Evolutionary conservation across 148 eudicot species (phyloP), one percentile per base, ranked within the genome.

Genomic region (Dysphania ambrosioides): DNA sequence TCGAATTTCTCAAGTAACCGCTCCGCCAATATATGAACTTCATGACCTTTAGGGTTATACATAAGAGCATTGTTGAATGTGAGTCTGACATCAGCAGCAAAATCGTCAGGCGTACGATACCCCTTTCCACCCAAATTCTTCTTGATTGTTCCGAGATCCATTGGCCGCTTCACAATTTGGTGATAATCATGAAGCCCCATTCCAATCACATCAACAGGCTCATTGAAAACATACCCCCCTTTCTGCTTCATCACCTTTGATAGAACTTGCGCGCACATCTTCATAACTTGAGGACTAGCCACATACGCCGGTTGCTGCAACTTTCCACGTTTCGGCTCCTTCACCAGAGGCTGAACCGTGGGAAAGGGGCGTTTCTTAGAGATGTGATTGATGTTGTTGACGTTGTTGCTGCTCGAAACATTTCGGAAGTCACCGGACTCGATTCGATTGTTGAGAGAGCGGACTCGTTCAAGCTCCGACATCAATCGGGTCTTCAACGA

Each of bases 11-110:
- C 81, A 5, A 92, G 61, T 55, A 86, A 70, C 71, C 69, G 67
- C 74, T 80, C 84, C 8, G 97, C 97, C 80, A 85, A 70, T 10
- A 32, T 74, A 66, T 90, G 80, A 70, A 92, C 96, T 34, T 89
- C 88, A 47, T 92, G 93, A 0, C 85, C 86, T 68, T 87, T 85
- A 0, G 97, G 97, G 36, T 92, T 92, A 75, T 92, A 92, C 77
- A 83, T 31, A 72, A 92, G 55, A 0, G 97, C 97, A 80, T 92
- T 92, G 47, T 83, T 83, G 34, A 90, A 92, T 0, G 91, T 90
- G 73, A 92, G 76, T 78, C 97, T 68, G 32, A 92, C 90, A 71
- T 92, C 93, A 1, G 78, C 79, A 0, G 97, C 93, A 61, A 90
- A 90, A 6, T 90, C 93, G 6, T 68, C 73, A 0, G 95, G 96